A percentile compares a stretch with the other conserved stretches of the same genome.
Conservation (phyloP, 2,329 filamentous ascomycete species). For the Monilinia laxa region DNA sequence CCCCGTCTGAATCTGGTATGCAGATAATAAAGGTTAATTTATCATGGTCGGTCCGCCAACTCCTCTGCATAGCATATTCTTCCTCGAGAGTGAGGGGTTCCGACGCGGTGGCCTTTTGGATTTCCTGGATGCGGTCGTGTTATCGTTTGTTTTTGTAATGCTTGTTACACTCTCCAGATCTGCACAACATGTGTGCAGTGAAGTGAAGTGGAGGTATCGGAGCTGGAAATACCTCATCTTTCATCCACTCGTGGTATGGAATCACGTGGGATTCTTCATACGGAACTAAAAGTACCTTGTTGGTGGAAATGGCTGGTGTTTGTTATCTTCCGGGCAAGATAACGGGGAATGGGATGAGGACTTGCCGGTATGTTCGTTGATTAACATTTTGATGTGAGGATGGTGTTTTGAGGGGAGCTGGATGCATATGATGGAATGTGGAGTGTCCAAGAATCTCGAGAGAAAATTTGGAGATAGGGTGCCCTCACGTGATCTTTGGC, state of each 20-base stretch:
- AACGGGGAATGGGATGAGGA: fast-evolving
- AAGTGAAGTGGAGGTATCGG: too few relatives aligned
- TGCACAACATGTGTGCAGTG: too few relatives aligned
- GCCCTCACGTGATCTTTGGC: background rate
- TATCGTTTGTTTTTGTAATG: background rate
- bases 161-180: too few relatives aligned
- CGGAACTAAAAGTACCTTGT: conserved; percentile 72
- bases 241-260: conserved; percentile 89
- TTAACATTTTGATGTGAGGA: background rate
- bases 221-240: conserved; percentile 43
- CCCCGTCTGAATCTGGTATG: background rate
- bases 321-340: background rate
- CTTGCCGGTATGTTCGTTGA: conserved; percentile 8
- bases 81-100: conserved; percentile 77
- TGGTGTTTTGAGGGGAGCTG: background rate
- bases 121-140: conserved; percentile 50
- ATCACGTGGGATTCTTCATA: conserved; percentile 80
- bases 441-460: background rate
- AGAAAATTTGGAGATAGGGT: background rate
- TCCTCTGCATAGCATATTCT: conserved; percentile 87
- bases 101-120: conserved; percentile 83
- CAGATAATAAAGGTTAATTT: conserved; percentile 94
- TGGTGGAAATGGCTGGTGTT: conserved; percentile 62
- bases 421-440: background rate
- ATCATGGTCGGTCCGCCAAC: conserved; percentile 77